Evolutionary conservation across 169 alveolate species (phyloP).

Genomic region (Plasmodium knowlesi): DNA sequence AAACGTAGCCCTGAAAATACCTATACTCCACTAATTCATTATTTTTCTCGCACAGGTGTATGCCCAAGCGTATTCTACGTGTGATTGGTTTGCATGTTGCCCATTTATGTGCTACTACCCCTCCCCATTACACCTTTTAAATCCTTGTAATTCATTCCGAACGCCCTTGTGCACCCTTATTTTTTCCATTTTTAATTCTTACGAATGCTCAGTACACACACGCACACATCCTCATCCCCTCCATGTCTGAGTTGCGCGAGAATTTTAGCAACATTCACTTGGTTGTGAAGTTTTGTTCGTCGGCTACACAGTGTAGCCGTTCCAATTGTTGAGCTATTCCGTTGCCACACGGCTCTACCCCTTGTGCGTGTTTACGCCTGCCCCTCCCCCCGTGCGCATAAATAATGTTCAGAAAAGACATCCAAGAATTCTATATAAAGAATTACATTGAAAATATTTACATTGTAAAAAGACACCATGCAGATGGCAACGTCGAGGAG

Average conservation of each 20-base stretch:
- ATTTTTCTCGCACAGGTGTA: constrained; percentile 14
- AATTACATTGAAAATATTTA: constrained; percentile 32
- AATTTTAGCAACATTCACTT: neutral
- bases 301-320: neutral
- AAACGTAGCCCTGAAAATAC: neutral
- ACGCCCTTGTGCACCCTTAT: neutral
- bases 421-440: constrained; percentile 35
- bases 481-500: constrained; percentile 22
- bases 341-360: neutral
- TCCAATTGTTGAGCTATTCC: neutral
- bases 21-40: neutral
- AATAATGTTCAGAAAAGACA: constrained; percentile 64
- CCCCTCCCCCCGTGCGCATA: neutral
- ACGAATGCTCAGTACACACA: neutral
- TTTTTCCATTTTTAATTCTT: neutral
- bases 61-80: neutral
- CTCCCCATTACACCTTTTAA: neutral
- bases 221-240: neutral
- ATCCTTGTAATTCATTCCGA: constrained; percentile 8
- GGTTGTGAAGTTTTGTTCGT: neutral
- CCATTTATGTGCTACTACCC: neutral
- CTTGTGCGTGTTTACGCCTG: neutral
- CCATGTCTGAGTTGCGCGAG: neutral
- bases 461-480: constrained; percentile 55
- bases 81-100: neutral